Conservation (phyloP, 1,139 yeast genomes). For the Magnusiomyces paraingens region DNA sequence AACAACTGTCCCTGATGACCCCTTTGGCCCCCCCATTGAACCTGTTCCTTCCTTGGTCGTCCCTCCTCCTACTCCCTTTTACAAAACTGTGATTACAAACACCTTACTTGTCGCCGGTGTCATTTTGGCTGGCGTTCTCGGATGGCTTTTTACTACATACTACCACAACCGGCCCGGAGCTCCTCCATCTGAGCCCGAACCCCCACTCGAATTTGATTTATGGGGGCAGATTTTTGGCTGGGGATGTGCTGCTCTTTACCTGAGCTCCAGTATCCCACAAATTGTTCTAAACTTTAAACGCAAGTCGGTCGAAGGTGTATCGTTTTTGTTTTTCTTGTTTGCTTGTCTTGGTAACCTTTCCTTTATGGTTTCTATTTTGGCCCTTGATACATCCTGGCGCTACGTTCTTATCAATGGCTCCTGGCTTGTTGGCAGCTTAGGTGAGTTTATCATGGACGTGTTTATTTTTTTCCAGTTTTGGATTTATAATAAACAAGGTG, state of each 20-base stretch:
- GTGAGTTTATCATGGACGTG: constrained; percentile 79
- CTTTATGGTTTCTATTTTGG: constrained; percentile 77
- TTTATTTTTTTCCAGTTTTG: constrained; percentile 80
- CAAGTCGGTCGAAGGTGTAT: constrained; percentile 88
- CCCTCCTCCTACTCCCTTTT: too few species aligned
- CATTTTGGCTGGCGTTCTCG: constrained; percentile 68
- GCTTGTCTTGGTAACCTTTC: constrained; percentile 91
- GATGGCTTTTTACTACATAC: constrained; percentile 62
- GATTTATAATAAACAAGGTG: constrained; percentile 46
- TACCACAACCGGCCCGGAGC: constrained; percentile 15
- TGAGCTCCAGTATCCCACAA: constrained; percentile 89
- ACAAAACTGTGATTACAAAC: constrained; percentile 37
- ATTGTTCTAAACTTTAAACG: constrained; percentile 73
- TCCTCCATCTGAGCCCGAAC: constrained; percentile 15
- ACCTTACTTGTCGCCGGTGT: constrained; percentile 62
- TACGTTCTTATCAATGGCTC: constrained; percentile 77
- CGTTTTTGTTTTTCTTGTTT: constrained; percentile 83
- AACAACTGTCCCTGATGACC: too few species aligned
- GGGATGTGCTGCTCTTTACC: constrained; percentile 76
- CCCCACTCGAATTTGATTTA: constrained; percentile 52
- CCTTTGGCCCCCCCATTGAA: too few species aligned
- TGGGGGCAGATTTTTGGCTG: constrained; percentile 88
- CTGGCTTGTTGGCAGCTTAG: constrained; percentile 90
- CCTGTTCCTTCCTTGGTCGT: too few species aligned
- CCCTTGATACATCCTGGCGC: constrained; percentile 55